These are phyloP conservation scores for Exserohilum turcica DNA, from an alignment of 2,329 filamentous ascomycete species.

Conservation along the genomic window DNA sequence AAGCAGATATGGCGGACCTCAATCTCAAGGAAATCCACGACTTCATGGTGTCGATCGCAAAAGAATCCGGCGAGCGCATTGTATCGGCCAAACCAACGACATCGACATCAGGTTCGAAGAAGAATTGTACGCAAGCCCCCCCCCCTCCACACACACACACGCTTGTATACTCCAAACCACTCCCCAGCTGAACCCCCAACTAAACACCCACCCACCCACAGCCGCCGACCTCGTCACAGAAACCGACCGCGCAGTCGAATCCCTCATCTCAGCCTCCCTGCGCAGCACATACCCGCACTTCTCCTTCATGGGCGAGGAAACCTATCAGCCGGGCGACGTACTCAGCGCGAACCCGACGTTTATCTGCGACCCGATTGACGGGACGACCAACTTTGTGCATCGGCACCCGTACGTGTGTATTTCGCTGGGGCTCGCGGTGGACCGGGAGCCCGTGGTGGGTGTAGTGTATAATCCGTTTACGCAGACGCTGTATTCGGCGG, in stretches of 20 bases:
- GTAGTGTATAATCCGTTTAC: conserved; percentile 83
- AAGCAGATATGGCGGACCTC: conserved; percentile 40
- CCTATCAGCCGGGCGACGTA: conserved; percentile 68
- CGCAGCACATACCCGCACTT: conserved; percentile 59
- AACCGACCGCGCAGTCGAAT: conserved; percentile 66
- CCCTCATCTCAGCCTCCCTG: conserved; percentile 59
- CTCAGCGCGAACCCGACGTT: conserved; percentile 74
- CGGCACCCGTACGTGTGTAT: conserved; percentile 75
- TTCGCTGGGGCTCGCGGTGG: conserved; percentile 72
- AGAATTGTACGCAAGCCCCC: conserved; percentile 49
- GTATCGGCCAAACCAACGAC: conserved; percentile 52
- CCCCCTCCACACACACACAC: too few species aligned
- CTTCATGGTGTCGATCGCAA: conserved; percentile 54
- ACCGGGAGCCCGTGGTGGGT: conserved; percentile 67
- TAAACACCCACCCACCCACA: conserved; percentile 22
- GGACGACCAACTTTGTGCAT: conserved; percentile 82
- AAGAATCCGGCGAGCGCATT: conserved; percentile 54
- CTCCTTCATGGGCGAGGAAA: conserved; percentile 60
- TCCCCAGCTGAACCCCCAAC: neutral
- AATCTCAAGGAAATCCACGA: conserved; percentile 57
- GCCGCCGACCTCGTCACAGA: conserved; percentile 67
- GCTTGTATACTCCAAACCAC: neutral
- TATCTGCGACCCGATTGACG: conserved; percentile 82
- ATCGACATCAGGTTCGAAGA: conserved; percentile 52
- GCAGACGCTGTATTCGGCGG: conserved; percentile 69